Evolutionary conservation across 345 rosid species (phyloP).

Genomic region (Populus deltoides): DNA sequence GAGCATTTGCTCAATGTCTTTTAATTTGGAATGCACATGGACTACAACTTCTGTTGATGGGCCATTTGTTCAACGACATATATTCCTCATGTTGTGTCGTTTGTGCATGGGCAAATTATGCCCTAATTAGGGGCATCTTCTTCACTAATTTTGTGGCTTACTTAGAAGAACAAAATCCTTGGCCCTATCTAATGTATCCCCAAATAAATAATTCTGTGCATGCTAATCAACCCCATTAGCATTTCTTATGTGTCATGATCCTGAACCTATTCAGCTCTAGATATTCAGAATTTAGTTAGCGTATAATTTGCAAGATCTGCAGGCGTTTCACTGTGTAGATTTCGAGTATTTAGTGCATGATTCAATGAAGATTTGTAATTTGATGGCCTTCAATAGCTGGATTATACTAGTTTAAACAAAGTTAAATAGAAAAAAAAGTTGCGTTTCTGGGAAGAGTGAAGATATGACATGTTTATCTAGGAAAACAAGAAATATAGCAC

Average conservation of each 20-base stretch:
- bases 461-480: background rate
- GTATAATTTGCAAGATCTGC: no score
- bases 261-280: no score
- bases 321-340: background rate
- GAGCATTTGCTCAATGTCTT: background rate
- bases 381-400: background rate
- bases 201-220: no score
- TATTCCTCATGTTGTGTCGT: background rate
- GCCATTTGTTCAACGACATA: background rate
- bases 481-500: background rate
- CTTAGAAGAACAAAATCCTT: background rate
- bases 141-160: background rate
- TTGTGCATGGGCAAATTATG: background rate
- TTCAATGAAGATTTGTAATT: background rate
- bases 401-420: background rate
- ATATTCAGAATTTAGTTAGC: no score
- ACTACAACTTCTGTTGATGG: background rate
- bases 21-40: background rate
- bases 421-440: background rate
- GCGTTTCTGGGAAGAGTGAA: background rate
- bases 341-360: background rate
- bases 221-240: no score
- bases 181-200: background rate
- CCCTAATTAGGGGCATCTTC: background rate
- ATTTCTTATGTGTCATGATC: no score